Conservation (phyloP, 164 flowering plant species). For the Brasenia schreberi region DNA sequence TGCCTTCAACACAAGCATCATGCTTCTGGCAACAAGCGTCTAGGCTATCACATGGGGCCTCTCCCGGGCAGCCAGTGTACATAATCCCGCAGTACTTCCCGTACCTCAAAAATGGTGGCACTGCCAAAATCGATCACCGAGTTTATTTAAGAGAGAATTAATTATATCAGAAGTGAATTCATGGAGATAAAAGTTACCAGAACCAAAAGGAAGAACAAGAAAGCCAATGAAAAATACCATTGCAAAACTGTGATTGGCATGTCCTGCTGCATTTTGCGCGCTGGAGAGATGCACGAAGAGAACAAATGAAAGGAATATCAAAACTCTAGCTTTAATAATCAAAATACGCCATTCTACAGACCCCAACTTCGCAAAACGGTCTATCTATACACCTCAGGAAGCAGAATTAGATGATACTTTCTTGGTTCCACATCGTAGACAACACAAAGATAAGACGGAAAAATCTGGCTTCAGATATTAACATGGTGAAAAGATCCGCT, state of each 20-base stretch:
- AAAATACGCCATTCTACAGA: neutral
- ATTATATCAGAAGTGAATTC: neutral
- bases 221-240: neutral
- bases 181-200: neutral
- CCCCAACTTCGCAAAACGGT: too few species aligned
- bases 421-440: too few species aligned
- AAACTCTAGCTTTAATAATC: neutral
- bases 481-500: too few species aligned
- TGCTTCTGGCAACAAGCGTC: slow-evolving; percentile 89
- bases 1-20: slow-evolving; percentile 62
- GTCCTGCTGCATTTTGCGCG: neutral
- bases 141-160: neutral
- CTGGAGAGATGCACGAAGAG: neutral
- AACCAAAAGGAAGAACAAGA: too few species aligned
- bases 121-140: slow-evolving; percentile 14
- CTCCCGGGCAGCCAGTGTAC: slow-evolving; percentile 92
- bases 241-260: neutral
- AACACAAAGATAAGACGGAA: too few species aligned
- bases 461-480: too few species aligned
- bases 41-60: slow-evolving; percentile 81
- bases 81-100: slow-evolving; percentile 96
- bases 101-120: slow-evolving; percentile 85
- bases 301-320: too few species aligned
- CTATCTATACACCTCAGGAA: too few species aligned
- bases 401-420: too few species aligned